These are phyloP conservation scores for Prunus mira DNA, from an alignment of 306 rosid genomes.

Conservation along the genomic window DNA sequence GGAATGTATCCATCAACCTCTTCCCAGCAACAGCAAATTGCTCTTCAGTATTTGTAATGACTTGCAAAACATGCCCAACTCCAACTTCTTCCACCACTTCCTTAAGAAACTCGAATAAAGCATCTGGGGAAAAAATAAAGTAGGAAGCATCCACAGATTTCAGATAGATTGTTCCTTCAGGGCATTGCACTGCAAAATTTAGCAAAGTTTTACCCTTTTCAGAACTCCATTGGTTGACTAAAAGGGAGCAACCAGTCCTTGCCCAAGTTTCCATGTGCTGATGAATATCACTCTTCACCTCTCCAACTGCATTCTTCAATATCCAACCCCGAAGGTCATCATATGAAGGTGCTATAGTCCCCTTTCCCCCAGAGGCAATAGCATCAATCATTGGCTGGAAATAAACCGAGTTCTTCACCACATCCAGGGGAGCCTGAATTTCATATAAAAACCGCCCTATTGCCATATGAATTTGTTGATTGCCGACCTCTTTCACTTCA, in stretches of 20 bases:
- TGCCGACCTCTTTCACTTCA: conserved; percentile 18
- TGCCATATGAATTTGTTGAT: conserved; percentile 48
- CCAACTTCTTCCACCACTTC: conserved; percentile 71
- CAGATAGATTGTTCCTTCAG: conserved; percentile 50
- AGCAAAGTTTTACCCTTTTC: conserved; percentile 43
- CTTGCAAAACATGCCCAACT: conserved; percentile 60
- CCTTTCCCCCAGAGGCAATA: conserved; percentile 43
- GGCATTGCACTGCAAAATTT: conserved; percentile 47
- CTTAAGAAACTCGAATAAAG: conserved; percentile 47
- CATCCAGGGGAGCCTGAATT: conserved; percentile 66
- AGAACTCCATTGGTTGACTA: conserved; percentile 55
- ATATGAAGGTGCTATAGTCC: conserved; percentile 42
- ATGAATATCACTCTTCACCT: conserved; percentile 51
- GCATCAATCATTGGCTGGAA: conserved; percentile 72
- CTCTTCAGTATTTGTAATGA: conserved; percentile 56
- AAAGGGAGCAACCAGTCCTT: conserved; percentile 60
- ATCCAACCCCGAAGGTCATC: conserved; percentile 74
- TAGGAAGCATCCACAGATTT: conserved; percentile 57
- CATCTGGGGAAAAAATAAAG: conserved; percentile 30
- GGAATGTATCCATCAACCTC: conserved; percentile 52
- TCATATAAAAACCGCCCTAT: conserved; percentile 73
- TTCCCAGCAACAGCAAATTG: conserved; percentile 51
- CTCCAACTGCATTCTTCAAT: conserved; percentile 50
- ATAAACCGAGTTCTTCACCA: conserved; percentile 59
- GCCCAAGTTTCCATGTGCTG: conserved; percentile 50